A percentile compares a stretch with the other conserved stretches of the same genome.
phyloP scores from a whole-genome alignment of 2,329 filamentous ascomycete species.

The Diatrype stigma region DNA sequence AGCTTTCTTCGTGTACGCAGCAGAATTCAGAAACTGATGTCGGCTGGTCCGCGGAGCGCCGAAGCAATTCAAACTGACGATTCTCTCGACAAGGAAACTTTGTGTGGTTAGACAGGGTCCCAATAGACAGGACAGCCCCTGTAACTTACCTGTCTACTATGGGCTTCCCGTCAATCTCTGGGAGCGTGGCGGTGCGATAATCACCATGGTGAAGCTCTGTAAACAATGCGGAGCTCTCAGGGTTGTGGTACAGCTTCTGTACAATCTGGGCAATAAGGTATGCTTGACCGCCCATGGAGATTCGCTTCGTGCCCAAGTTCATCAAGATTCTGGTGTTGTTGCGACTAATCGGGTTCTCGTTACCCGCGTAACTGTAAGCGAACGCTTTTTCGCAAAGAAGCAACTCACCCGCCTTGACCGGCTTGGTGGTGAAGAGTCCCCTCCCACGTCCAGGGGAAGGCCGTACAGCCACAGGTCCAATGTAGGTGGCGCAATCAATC shows the following conservation, averaged over 20 bases:
- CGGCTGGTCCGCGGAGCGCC: slow-evolving; percentile 24
- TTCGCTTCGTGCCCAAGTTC: slow-evolving; percentile 28
- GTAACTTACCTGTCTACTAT: slow-evolving; percentile 42
- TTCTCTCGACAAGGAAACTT: slow-evolving; percentile 43
- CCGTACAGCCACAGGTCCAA: slow-evolving; percentile 36
- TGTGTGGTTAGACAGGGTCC: not conserved
- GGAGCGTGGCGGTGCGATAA: slow-evolving; percentile 28
- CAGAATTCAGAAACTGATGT: not conserved
- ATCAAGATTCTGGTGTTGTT: slow-evolving; percentile 29
- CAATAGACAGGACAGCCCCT: not conserved
- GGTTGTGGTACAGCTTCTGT: slow-evolving; percentile 43
- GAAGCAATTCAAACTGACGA: slow-evolving; percentile 41
- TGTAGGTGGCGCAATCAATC: slow-evolving; percentile 45
- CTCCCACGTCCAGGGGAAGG: slow-evolving; percentile 37
- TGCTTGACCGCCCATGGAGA: slow-evolving; percentile 33
- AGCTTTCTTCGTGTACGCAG: not conserved
- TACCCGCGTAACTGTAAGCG: slow-evolving; percentile 31
- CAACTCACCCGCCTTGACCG: slow-evolving; percentile 45
- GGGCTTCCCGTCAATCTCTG: slow-evolving; percentile 30
- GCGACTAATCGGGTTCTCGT: slow-evolving; percentile 9
- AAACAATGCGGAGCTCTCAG: slow-evolving; percentile 29
- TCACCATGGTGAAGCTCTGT: slow-evolving; percentile 35
- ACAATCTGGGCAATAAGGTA: slow-evolving; percentile 35
- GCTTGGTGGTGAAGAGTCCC: slow-evolving; percentile 46
- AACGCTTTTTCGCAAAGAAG: slow-evolving; percentile 56